Base-by-base conservation (phyloP, 495 filamentous ascomycete genomes). In the Tuber calosporum region DNA sequence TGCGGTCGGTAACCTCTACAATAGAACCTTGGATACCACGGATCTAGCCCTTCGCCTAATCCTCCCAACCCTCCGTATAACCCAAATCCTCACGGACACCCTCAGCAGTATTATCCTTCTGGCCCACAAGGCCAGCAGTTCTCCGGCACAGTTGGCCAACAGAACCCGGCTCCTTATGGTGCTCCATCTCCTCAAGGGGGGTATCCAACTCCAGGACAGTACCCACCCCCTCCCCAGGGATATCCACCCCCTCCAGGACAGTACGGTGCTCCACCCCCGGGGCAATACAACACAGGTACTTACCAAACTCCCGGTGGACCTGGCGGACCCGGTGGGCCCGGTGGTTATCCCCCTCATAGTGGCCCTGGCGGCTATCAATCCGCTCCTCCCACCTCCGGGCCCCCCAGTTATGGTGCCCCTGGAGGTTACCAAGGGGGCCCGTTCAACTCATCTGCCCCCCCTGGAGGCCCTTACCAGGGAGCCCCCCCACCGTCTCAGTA, bases 231-330 rank as follows among this genome's bases (percentile, higher is more conserved):
- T 34, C 71, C 66, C 36, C 79, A 81, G 53, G 74, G 79, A 42
- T 81, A 82, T 36, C 75, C 48, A 30, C 83, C 82, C 40, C 82
- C 76, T 11, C 80, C 68, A 39, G 75, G 75, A 9, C 81, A 80
- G 69, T 84, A 83, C 66, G 82, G 83, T 26, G 78, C 66, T 40
- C 75, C 75, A 30, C 73, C 74, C 67, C 75, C 75, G 39, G 73
- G 70, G 8, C 74, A 75, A 34, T 75, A 75, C 36, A 72, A 72
- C 40, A 72, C 72, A 67, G 67, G 67, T 7, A 1, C 26, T 45
- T 79, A 79, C 69, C 72, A 76, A 37, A 66, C 75, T 58, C 72
- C 77, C 22, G 70, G 68, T 36, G 76, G 76, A 22, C 45, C 73
- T 38, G 73, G 69, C 15, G 69, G 69, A 11, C 70, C 53, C 40